A percentile compares a stretch with the other conserved stretches of the same genome.
phyloP scores from a whole-genome alignment of 345 rosid genomes.

The Euphorbia tirucalli region DNA sequence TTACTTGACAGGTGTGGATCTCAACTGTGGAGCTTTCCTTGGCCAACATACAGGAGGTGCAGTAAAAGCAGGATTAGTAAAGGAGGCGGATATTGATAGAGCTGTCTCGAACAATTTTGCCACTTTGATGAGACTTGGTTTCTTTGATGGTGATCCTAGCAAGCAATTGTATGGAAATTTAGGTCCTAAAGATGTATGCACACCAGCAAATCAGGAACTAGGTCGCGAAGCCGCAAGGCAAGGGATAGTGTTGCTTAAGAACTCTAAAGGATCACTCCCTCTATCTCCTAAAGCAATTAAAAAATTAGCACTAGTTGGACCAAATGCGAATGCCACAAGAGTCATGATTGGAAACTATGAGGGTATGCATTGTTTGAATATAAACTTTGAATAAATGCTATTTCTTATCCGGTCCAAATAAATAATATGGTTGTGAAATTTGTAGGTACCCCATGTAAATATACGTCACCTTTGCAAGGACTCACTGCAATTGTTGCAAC shows the following conservation, averaged over 20 bases:
- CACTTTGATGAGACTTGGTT: slow-evolving; percentile 84
- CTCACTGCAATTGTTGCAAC: slow-evolving; percentile 54
- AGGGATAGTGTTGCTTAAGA: slow-evolving; percentile 90
- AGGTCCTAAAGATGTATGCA: slow-evolving; percentile 82
- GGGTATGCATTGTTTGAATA: slow-evolving; percentile 34
- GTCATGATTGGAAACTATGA: slow-evolving; percentile 97
- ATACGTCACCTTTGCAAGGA: slow-evolving; percentile 81
- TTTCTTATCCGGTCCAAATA: not conserved
- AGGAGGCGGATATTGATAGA: slow-evolving; percentile 51
- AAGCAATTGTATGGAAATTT: slow-evolving; percentile 65
- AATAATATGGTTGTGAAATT: not conserved
- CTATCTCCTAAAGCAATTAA: slow-evolving; percentile 54
- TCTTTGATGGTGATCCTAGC: slow-evolving; percentile 88
- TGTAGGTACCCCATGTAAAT: slow-evolving; percentile 78
- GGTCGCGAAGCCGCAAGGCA: slow-evolving; percentile 90
- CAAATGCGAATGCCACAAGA: slow-evolving; percentile 85
- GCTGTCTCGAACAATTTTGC: slow-evolving; percentile 80
- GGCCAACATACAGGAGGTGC: slow-evolving; percentile 77
- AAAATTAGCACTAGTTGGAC: slow-evolving; percentile 82
- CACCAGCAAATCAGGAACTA: slow-evolving; percentile 61
- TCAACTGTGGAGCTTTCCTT: slow-evolving; percentile 77
- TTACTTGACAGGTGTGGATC: slow-evolving; percentile 57
- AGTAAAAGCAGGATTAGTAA: slow-evolving; percentile 58
- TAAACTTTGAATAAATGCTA: not conserved
- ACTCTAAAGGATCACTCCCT: slow-evolving; percentile 55